Evolutionary conservation across 2,329 filamentous ascomycete species (phyloP).

Genomic region (Trichophaea hybrida): DNA sequence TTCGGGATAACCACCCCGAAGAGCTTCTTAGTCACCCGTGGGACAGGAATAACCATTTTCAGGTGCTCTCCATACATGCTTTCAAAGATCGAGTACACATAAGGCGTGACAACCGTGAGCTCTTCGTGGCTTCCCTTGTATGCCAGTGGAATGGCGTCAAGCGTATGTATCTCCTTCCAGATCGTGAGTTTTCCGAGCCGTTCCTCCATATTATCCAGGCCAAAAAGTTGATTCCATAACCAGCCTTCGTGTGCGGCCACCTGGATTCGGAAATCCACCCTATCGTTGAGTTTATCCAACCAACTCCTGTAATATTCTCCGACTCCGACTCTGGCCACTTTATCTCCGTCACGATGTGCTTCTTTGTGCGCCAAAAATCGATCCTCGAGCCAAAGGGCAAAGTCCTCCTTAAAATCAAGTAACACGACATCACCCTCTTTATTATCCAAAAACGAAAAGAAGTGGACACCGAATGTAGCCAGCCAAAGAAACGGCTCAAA

Average conservation of each 20-base stretch:
- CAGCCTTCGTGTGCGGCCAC: constrained; percentile 48
- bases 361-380: background rate
- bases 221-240: constrained; percentile 49
- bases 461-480: constrained; percentile 54
- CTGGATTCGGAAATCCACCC: constrained; percentile 47
- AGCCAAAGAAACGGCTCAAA: constrained; percentile 55
- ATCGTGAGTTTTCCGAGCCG: background rate
- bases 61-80: constrained; percentile 47
- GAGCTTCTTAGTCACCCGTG: constrained; percentile 20
- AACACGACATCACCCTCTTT: constrained; percentile 35
- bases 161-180: constrained; percentile 40
- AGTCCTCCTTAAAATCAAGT: constrained; percentile 42
- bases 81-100: constrained; percentile 49
- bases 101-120: constrained; percentile 55
- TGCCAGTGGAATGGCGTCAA: constrained; percentile 25
- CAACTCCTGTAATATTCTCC: constrained; percentile 40
- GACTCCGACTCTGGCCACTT: constrained; percentile 32
- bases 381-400: constrained; percentile 43
- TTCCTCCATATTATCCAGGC: constrained; percentile 30
- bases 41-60: constrained; percentile 29
- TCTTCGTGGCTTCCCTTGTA: background rate
- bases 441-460: constrained; percentile 50
- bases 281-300: constrained; percentile 33
- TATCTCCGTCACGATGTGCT: background rate
- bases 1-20: constrained; percentile 22